Percentiles rank a stretch among this genome's conserved stretches.
phyloP scores from a whole-genome alignment of 2,329 filamentous ascomycete species.

The Leptoxyphium fumago region DNA sequence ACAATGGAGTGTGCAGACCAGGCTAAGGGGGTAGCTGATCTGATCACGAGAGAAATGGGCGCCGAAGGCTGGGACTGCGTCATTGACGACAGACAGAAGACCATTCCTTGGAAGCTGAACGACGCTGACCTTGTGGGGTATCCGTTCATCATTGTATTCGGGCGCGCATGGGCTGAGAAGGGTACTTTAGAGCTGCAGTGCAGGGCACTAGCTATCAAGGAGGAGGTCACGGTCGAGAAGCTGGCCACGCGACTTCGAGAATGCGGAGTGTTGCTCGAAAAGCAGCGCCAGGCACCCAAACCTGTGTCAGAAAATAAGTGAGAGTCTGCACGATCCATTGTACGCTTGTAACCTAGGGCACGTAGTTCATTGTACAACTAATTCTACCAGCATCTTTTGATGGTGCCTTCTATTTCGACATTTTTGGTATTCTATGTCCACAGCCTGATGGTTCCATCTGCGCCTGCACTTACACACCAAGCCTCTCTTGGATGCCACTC shows the following conservation, averaged over 20 bases:
- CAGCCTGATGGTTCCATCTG: slow-evolving; percentile 80
- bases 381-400: no score
- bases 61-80: slow-evolving; percentile 26
- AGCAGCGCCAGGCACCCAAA: background rate
- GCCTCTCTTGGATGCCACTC: slow-evolving; percentile 93
- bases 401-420: no score
- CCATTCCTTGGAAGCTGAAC: slow-evolving; percentile 69
- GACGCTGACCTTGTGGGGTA: slow-evolving; percentile 87
- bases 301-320: no score
- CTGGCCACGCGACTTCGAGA: background rate
- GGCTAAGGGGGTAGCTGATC: slow-evolving; percentile 43
- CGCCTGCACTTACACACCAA: slow-evolving; percentile 87
- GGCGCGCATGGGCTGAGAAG: slow-evolving; percentile 49
- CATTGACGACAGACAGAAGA: slow-evolving; percentile 53
- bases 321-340: no score
- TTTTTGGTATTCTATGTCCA: slow-evolving; percentile 42
- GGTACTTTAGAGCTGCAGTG: slow-evolving; percentile 63
- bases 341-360: no score
- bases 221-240: slow-evolving; percentile 25
- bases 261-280: background rate
- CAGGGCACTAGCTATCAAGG: slow-evolving; percentile 47
- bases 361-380: no score
- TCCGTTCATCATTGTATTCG: slow-evolving; percentile 67
- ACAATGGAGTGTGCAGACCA: slow-evolving; percentile 5
- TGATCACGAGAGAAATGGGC: slow-evolving; percentile 36